These are phyloP conservation scores for Begonia masoniana DNA, from an alignment of 306 rosid genomes.

Conservation along the genomic window DNA sequence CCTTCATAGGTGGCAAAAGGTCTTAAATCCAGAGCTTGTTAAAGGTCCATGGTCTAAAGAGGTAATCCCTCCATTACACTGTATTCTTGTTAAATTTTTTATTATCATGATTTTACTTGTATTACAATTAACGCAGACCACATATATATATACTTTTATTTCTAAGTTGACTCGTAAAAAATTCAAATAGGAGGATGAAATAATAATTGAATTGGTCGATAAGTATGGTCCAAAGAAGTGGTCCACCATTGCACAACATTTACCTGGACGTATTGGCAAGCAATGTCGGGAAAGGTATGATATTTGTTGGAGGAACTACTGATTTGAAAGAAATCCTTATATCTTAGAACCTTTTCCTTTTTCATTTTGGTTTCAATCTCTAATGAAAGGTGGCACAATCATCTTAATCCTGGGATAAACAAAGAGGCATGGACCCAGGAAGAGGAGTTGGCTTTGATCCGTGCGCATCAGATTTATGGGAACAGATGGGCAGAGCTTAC, in stretches of 20 bases:
- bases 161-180: background rate
- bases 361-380: background rate
- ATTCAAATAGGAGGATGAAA: slow-evolving; percentile 76
- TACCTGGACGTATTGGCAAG: slow-evolving; percentile 99
- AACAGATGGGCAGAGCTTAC: slow-evolving; percentile 98
- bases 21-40: slow-evolving; percentile 94
- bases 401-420: slow-evolving; percentile 93
- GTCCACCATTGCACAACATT: slow-evolving; percentile 92
- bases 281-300: slow-evolving; percentile 99
- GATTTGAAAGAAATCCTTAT: background rate
- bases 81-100: slow-evolving; percentile 2
- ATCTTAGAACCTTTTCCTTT: background rate
- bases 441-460: slow-evolving; percentile 88
- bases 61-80: slow-evolving; percentile 32
- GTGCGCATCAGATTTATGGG: slow-evolving; percentile 88
- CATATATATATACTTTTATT: background rate
- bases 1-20: slow-evolving; percentile 99
- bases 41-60: slow-evolving; percentile 99
- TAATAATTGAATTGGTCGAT: slow-evolving; percentile 60
- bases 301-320: background rate
- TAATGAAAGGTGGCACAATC: slow-evolving; percentile 92
- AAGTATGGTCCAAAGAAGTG: slow-evolving; percentile 94
- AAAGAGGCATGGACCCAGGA: slow-evolving; percentile 99
- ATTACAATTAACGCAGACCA: too few relatives aligned
- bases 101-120: background rate